Evolutionary conservation across 2,329 filamentous ascomycete genomes (phyloP), one percentile per base, ranked within the genome.

Genomic region (Colletotrichum chrysophilum): DNA sequence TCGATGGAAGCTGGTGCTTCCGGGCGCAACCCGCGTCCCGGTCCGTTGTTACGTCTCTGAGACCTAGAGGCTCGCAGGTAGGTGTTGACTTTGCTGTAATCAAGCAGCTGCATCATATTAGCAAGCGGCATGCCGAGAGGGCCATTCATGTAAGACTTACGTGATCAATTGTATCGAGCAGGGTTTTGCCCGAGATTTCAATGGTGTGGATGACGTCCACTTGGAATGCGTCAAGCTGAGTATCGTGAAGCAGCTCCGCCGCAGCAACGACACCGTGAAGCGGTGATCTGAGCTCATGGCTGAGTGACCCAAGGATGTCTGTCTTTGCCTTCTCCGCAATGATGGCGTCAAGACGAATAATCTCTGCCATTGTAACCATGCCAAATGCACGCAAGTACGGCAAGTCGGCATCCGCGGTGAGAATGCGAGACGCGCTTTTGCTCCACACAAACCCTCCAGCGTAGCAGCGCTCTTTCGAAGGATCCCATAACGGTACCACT

Each of bases 201-300:
- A 89, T 85, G 34, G 87, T 88, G 68, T 86, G 84, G 3, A 89
- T 79, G 38, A 88, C 83, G 24, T 86, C 84, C 5, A 83, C 80
- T 75, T 89, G 87, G 28, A 85, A 82, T 7, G 83, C 81, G 67
- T 85, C 83, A 62, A 88, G 80, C 6, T 82, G 76, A 1, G 85
- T 87, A 14, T 89, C 88, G n/a, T 86, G 85, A 1, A 91, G 80
- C 52, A 90, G 82, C 75, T 90, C 88, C 6, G 86, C 86, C 77
- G 83, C 90, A 1, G 88, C 89, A 3, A 92, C 82, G 36, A 92
- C 90, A 2, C 90, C 90, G 76, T 92, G 90, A 1, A 92, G 83
- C 3, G 90, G 90, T 4, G 87, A 90, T 18, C 90, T 84, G 8
- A 92, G 81, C 77, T 92, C 90, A 79, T 92, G 90, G 28, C 88